Conservation (phyloP, 2,329 filamentous ascomycete species). For the Botrytis elliptica region DNA sequence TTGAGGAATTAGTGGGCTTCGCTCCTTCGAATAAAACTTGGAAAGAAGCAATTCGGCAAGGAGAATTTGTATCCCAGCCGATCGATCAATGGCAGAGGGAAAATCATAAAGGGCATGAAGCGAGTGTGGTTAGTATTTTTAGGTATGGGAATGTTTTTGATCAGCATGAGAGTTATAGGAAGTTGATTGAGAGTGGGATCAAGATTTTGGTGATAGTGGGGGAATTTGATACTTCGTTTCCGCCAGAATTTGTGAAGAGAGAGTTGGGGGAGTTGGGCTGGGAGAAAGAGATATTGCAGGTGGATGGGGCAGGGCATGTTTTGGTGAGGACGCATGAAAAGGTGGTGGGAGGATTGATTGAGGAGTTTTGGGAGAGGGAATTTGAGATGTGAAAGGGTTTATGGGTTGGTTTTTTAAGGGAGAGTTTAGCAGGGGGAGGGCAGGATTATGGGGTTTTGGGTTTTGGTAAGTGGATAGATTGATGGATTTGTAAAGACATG, state of each 20-base stretch:
- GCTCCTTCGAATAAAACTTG: conserved; percentile 43
- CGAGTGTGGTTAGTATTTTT: conserved; percentile 48
- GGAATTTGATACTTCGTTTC: not conserved
- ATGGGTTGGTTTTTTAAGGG: not conserved
- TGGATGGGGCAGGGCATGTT: not conserved
- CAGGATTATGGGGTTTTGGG: not conserved
- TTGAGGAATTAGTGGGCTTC: conserved; percentile 42
- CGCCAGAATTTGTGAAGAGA: not conserved
- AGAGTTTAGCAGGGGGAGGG: not conserved
- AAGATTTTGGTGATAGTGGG: not conserved
- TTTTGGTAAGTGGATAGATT: not conserved
- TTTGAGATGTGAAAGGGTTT: not conserved
- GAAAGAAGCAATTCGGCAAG: conserved; percentile 43
- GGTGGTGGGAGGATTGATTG: not conserved
- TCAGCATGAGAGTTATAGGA: conserved; percentile 21
- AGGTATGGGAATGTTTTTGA: conserved; percentile 48
- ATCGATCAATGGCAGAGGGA: conserved; percentile 49
- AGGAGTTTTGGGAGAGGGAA: not conserved
- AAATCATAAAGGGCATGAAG: conserved; percentile 47
- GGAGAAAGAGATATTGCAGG: not conserved
- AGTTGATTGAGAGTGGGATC: not conserved
- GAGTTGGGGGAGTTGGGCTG: not conserved
- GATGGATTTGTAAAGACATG: not conserved
- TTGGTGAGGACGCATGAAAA: not conserved
- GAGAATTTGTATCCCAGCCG: conserved; percentile 49